A percentile compares a stretch with the other conserved stretches of the same genome.
These are phyloP conservation scores for Rhododendron griersonianum DNA, from an alignment of 148 eudicot species.

Conservation along the genomic window DNA sequence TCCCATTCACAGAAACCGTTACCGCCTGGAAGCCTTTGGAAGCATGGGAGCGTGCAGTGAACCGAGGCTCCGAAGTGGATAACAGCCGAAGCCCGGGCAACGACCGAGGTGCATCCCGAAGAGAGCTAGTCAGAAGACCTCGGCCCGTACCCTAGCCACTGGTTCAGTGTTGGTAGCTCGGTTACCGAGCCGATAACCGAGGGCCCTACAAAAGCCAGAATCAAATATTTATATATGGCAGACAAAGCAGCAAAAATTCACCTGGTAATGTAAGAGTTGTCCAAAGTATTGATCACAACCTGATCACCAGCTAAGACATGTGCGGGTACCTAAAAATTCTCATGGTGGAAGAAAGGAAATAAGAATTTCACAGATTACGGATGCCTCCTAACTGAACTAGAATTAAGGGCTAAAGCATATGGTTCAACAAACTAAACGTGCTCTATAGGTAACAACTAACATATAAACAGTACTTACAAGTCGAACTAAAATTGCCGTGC, in stretches of 20 bases:
- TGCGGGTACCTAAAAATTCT: conserved; percentile 57
- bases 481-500: background rate
- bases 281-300: conserved; percentile 56
- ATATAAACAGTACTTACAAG: background rate
- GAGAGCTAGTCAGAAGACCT: too few relatives aligned
- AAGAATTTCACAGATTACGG: background rate
- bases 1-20: too few relatives aligned
- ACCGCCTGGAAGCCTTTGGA: too few relatives aligned
- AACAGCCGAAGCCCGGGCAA: too few relatives aligned
- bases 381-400: background rate
- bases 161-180: too few relatives aligned
- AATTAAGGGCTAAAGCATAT: background rate
- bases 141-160: too few relatives aligned
- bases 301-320: conserved; percentile 62
- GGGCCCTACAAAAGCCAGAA: too few relatives aligned
- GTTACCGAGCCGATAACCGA: too few relatives aligned
- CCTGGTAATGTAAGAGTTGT: conserved; percentile 75
- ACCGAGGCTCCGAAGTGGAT: too few relatives aligned
- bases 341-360: background rate
- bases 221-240: background rate
- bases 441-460: background rate
- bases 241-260: conserved; percentile 12
- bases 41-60: too few relatives aligned
- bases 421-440: background rate
- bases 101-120: too few relatives aligned